Evolutionary conservation across 2,329 filamentous ascomycete species (phyloP), one percentile per base, ranked within the genome.

Genomic region (Calonectria leucothoes): DNA sequence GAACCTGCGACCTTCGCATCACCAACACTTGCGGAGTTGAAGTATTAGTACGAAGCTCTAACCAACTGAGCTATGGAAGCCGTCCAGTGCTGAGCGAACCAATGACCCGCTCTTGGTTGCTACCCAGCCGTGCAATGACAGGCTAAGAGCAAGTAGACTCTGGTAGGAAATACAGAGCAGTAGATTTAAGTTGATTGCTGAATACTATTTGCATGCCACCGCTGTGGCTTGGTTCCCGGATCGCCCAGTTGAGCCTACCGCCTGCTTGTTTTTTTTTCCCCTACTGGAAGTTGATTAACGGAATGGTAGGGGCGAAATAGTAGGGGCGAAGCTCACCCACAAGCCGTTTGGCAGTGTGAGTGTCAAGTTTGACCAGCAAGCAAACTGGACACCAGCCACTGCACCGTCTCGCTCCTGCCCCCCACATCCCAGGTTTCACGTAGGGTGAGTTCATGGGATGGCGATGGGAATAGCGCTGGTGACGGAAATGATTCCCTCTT

Each of bases 41-140:
- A 79, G 74, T 82, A 82, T 82, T 82, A 81, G 80, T 80, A 81
- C 80, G 78, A 82, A 76, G 80, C 79, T 80, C 79, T 82, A 82
- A 82, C 81, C 80, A 81, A 81, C 80, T 82, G 78, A 80, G 80
- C 81, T 81, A 82, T 75, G 80, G 80, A 81, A 81, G 79, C 79
- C 77, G 66, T 78, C 78, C 74, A 57, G 74, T 72, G 39, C 65
- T 68, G 12, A 39, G 27, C 27, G 42, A 55, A 27, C 42, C 42
- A 52, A 17, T 52, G 67, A 52, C 61, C 70, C 71, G 49, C 71
- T 66, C 25, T 31, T 66, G 31, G 51, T 59, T 70, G 49, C 1
- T n/a, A 11, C n/a, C 4, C 15, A 6, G 6, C 10, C 1, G 10
- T 3, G 20, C 49, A 61, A 70, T 69, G 45, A 5, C 29, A 8